Percentiles rank a stretch among this genome's conserved stretches.
These are phyloP conservation scores for Cicer judaicum DNA, from an alignment of 306 rosid genomes.

Conservation along the genomic window DNA sequence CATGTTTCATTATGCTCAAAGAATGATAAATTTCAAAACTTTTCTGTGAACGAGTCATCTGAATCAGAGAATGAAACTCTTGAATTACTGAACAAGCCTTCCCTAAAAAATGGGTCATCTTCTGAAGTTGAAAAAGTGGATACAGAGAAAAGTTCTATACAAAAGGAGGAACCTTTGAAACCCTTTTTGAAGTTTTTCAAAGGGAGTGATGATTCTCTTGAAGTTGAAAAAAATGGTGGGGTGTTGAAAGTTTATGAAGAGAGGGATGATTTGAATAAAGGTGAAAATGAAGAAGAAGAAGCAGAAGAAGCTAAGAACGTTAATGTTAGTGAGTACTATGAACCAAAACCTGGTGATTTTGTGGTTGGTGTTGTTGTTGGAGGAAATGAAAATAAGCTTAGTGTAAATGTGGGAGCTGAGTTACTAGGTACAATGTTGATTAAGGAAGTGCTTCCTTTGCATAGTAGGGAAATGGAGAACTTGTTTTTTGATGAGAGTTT, in stretches of 20 bases:
- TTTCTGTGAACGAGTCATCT: constrained; percentile 55
- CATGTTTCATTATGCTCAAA: constrained; percentile 61
- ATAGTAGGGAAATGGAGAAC: constrained; percentile 81
- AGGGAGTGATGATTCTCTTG: constrained; percentile 50
- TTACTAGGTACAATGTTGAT: constrained; percentile 93
- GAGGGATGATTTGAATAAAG: constrained; percentile 38
- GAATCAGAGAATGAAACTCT: constrained; percentile 62
- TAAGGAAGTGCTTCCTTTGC: constrained; percentile 92
- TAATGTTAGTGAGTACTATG: constrained; percentile 74
- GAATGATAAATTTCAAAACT: constrained; percentile 59
- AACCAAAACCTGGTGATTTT: constrained; percentile 90
- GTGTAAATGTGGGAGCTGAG: constrained; percentile 86
- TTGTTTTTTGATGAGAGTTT: constrained; percentile 71
- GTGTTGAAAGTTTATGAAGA: constrained; percentile 53
- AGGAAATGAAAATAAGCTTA: constrained; percentile 88
- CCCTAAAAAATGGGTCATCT: constrained; percentile 42
- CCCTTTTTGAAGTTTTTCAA: constrained; percentile 93
- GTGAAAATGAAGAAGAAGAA: constrained; percentile 36
- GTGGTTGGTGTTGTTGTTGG: constrained; percentile 94
- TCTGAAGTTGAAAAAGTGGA: constrained; percentile 52
- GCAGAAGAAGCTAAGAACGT: constrained; percentile 59
- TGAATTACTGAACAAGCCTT: constrained; percentile 78
- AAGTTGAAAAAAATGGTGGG: constrained; percentile 32
- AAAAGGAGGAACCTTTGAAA: constrained; percentile 67
- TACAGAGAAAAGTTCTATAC: constrained; percentile 37